phyloP scores from a whole-genome alignment of 106 monocot species.

The Dendrobium catenatum region DNA sequence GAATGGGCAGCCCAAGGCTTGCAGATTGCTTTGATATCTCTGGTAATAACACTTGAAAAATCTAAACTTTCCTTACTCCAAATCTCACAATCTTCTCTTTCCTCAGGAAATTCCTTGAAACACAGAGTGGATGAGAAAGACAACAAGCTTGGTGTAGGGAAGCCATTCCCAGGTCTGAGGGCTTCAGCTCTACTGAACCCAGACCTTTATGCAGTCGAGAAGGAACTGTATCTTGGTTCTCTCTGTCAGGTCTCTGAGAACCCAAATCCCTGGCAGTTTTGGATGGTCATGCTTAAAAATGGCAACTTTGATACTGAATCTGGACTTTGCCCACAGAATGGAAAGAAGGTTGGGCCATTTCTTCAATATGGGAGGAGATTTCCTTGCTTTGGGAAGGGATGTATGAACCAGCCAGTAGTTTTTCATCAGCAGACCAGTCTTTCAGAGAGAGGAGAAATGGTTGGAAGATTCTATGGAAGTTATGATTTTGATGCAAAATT shows the following conservation, averaged over 20 bases:
- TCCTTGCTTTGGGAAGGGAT: constrained; percentile 63
- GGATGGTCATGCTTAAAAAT: constrained; percentile 89
- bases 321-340: constrained; percentile 47
- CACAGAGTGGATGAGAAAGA: constrained; percentile 47
- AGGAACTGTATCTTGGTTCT: constrained; percentile 60
- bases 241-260: constrained; percentile 40
- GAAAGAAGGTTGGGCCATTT: constrained; percentile 43
- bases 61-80: neutral
- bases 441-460: neutral
- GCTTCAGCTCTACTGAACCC: constrained; percentile 6
- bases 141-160: constrained; percentile 39
- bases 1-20: constrained; percentile 77
- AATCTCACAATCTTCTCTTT: neutral
- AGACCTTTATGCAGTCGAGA: constrained; percentile 55
- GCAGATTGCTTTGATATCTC: constrained; percentile 71
- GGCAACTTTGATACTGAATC: constrained; percentile 66
- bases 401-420: constrained; percentile 81
- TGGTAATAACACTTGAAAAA: neutral
- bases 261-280: constrained; percentile 57
- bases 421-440: constrained; percentile 29
- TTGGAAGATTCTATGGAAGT: neutral
- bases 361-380: constrained; percentile 34
- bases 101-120: neutral
- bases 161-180: constrained; percentile 20
- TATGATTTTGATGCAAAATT: neutral